These are phyloP conservation scores for Cladosporium colombiae DNA, from an alignment of 2,329 filamentous ascomycete species.

Conservation along the genomic window DNA sequence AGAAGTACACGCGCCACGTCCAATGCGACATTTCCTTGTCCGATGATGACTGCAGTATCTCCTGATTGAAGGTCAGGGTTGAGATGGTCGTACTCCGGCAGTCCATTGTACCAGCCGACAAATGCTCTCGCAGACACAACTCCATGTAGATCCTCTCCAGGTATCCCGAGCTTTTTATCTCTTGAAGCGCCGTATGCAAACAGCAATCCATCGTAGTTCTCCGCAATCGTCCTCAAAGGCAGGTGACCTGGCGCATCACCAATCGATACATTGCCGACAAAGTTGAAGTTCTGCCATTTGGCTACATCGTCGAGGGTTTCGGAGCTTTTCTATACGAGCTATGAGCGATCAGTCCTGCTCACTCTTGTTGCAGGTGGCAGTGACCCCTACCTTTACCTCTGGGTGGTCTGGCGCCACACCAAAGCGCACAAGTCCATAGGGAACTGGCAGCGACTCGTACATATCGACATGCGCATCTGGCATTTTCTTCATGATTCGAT, in stretches of 20 bases:
- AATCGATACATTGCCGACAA: slow-evolving; percentile 84
- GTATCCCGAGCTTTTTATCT: slow-evolving; percentile 76
- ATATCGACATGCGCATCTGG: slow-evolving; percentile 79
- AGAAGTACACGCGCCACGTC: slow-evolving; percentile 90
- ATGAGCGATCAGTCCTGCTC: slow-evolving; percentile 27
- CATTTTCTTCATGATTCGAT: slow-evolving; percentile 77
- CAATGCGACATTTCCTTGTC: slow-evolving; percentile 93
- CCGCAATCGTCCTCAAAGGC: slow-evolving; percentile 67
- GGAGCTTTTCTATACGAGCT: slow-evolving; percentile 74
- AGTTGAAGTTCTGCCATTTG: slow-evolving; percentile 77
- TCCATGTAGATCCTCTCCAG: slow-evolving; percentile 74
- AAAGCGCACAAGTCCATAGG: slow-evolving; percentile 88
- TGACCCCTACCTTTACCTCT: slow-evolving; percentile 80
- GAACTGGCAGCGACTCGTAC: slow-evolving; percentile 92
- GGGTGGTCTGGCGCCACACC: slow-evolving; percentile 98
- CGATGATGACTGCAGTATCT: slow-evolving; percentile 84
- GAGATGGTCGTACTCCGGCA: slow-evolving; percentile 76
- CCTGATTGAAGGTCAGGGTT: slow-evolving; percentile 72
- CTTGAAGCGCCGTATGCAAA: slow-evolving; percentile 90
- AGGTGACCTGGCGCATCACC: slow-evolving; percentile 59
- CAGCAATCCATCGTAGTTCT: slow-evolving; percentile 87
- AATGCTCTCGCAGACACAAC: slow-evolving; percentile 89
- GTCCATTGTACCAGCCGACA: slow-evolving; percentile 97
- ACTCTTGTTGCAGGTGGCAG: slow-evolving; percentile 4
- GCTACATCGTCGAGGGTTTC: slow-evolving; percentile 92